Base-by-base conservation (phyloP, 1,139 yeast genomes). In the Yamadazyma kanchanaburiensis region DNA sequence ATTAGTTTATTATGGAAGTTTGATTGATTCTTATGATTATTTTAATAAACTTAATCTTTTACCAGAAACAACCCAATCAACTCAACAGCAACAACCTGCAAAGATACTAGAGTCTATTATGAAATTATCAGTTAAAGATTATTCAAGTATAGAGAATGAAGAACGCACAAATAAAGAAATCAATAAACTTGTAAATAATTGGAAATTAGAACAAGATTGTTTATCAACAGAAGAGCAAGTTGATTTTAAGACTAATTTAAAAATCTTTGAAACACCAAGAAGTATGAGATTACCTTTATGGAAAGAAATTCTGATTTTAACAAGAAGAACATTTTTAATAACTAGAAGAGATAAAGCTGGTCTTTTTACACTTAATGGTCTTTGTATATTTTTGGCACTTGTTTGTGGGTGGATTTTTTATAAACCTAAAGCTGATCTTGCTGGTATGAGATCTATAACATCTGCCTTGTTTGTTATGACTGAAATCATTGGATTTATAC, bases 351-450 rank as follows among this genome's bases (percentile, higher is more conserved):
- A 86, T 48, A 70, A 66, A 4, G 52, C 66, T 33, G 78, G 86
- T 0, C 58, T 77, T 27, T 33, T 64, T 4, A 76, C 84, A 0
- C 58, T 81, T 12, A 52, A 76, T 12, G 49, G 73, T 9, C 87
- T 83, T 27, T 66, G 82, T 1, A 39, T 72, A 0, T 39, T 80
- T 3, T 61, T 84, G 51, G 88, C 83, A 0, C 48, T 77, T 1
- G 59, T 78, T 15, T 61, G 75, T 27, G 95, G 95, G 0, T 84
- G 94, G 89, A 70, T 85, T 34, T 87, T 80, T 48, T 82, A 60
- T 52, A 72, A 73, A 41, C 87, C 91, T 1, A 74, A 66, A 13
- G 70, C 72, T 3, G 68, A 78, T 10, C 45, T 79, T 18, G 71
- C 82, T 0, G 95, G 95, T 7, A 71, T 84, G 5, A 60, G 95